These are phyloP conservation scores for Phoma sp. DNA, from an alignment of 2,329 filamentous ascomycete genomes.

Conservation along the genomic window DNA sequence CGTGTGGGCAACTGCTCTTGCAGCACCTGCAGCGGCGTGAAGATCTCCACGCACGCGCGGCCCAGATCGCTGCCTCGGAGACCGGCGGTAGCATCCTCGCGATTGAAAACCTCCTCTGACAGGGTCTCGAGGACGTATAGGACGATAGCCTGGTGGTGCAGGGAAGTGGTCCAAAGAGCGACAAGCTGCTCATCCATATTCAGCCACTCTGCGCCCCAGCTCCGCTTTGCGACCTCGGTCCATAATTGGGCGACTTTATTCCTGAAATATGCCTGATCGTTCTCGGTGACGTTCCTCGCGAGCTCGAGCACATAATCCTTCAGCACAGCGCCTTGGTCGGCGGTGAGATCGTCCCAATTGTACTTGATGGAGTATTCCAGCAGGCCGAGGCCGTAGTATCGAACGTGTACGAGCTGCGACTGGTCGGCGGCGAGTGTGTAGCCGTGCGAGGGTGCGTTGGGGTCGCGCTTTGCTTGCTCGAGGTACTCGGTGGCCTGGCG, in stretches of 20 bases:
- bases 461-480: conserved; percentile 79
- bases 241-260: conserved; percentile 95
- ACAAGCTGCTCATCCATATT: conserved; percentile 89
- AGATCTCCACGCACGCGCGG: conserved; percentile 90
- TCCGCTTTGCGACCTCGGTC: conserved; percentile 92
- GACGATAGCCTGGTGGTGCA: conserved; percentile 81
- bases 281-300: conserved; percentile 70
- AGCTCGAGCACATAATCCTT: conserved; percentile 80
- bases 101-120: conserved; percentile 91
- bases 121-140: conserved; percentile 87
- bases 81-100: conserved; percentile 85
- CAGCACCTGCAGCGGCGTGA: conserved; percentile 79
- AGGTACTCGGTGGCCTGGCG: conserved; percentile 84
- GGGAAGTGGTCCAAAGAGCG: conserved; percentile 72
- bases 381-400: conserved; percentile 91
- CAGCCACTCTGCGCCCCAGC: conserved; percentile 91
- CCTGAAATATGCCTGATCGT: conserved; percentile 81
- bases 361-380: conserved; percentile 90
- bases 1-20: conserved; percentile 77
- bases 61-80: conserved; percentile 84
- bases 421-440: conserved; percentile 80
- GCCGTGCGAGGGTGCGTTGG: conserved; percentile 82
- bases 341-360: conserved; percentile 75
- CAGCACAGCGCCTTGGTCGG: conserved; percentile 70
- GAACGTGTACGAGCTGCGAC: conserved; percentile 77